Evolutionary conservation across 805 yeast genomes (phyloP).

Genomic region (Candida nanaspora): DNA sequence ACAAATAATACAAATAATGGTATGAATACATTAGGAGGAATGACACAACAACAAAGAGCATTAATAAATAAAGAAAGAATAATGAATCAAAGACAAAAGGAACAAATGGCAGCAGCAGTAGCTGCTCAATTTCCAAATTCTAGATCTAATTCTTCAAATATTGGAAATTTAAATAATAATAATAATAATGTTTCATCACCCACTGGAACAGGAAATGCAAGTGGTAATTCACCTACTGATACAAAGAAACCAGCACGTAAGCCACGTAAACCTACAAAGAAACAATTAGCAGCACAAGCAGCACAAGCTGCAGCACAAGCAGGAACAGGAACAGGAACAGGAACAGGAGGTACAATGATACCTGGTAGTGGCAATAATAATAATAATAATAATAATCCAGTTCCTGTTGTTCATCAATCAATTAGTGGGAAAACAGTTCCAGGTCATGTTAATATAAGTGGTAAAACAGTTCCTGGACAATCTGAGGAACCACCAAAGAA

Average conservation of each 20-base stretch:
- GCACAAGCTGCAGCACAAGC: constrained; percentile 14
- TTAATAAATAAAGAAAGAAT: constrained; percentile 21
- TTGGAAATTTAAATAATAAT: not conserved
- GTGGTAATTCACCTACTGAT: constrained; percentile 2
- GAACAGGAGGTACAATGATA: constrained; percentile 1
- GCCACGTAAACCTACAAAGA: constrained; percentile 25
- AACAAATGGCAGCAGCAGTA: constrained; percentile 26
- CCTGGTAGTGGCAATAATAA: no score
- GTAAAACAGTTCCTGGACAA: not conserved
- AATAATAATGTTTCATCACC: not conserved
- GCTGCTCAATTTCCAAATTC: constrained; percentile 13
- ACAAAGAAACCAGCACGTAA: constrained; percentile 18
- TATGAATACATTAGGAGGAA: constrained; percentile 20
- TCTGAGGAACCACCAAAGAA: constrained; percentile 21
- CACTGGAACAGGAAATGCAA: not conserved
- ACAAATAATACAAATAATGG: not conserved
- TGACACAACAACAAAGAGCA: constrained; percentile 22
- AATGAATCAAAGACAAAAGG: constrained; percentile 23
- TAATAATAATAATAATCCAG: no score
- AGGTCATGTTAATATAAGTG: constrained; percentile 9
- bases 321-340: constrained; percentile 4
- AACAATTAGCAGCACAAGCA: constrained; percentile 22
- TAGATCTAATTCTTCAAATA: not conserved
- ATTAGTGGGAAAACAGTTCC: constrained; percentile 26
- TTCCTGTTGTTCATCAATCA: constrained; percentile 4